Percentiles rank a stretch among this genome's conserved stretches.
Conservation (phyloP, 805 yeast genomes). For the Zygoascus biomembranicola region DNA sequence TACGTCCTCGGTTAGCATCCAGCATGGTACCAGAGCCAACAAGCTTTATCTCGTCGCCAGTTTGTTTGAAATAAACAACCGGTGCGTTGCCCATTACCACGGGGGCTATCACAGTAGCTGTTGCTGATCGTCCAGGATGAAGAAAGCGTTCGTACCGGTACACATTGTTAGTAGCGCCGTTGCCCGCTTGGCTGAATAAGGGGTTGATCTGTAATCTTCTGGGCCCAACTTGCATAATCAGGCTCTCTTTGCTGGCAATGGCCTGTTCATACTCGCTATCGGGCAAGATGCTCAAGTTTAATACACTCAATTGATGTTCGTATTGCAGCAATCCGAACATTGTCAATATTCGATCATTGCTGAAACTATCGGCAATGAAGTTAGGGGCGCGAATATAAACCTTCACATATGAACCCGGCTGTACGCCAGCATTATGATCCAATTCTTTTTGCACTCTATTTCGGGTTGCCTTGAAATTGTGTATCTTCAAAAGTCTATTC, state of each 20-base stretch:
- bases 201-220: constrained; percentile 82
- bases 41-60: constrained; percentile 41
- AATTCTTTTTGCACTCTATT: constrained; percentile 60
- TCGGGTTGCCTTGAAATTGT: constrained; percentile 68
- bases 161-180: constrained; percentile 67
- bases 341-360: constrained; percentile 47
- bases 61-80: constrained; percentile 62
- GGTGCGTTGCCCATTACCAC: constrained; percentile 73
- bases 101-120: constrained; percentile 87
- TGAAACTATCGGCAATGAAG: constrained; percentile 46
- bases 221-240: constrained; percentile 88
- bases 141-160: constrained; percentile 78
- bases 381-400: constrained; percentile 43
- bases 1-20: constrained; percentile 76
- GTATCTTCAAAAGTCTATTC: constrained; percentile 64
- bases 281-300: constrained; percentile 71
- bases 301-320: constrained; percentile 79
- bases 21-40: constrained; percentile 87
- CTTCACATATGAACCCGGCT: constrained; percentile 58
- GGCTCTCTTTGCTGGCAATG: constrained; percentile 68
- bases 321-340: constrained; percentile 71
- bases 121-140: constrained; percentile 63
- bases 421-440: constrained; percentile 33
- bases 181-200: constrained; percentile 61
- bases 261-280: constrained; percentile 90